Percentiles rank a stretch among this genome's conserved stretches.
phyloP scores from a whole-genome alignment of 495 filamentous ascomycete species.

The Terfezia claveryi region DNA sequence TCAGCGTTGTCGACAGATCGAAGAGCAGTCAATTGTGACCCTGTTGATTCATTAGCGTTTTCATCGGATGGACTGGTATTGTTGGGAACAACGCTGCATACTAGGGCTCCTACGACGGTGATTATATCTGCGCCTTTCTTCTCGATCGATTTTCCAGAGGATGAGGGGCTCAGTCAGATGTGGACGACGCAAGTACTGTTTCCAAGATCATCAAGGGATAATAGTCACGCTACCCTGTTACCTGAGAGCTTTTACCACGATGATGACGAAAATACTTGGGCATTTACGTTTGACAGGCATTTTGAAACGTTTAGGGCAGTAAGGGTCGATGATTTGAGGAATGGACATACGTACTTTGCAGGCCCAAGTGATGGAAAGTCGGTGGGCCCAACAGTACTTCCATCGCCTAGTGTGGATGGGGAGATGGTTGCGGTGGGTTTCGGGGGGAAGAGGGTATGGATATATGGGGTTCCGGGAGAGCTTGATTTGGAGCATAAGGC shows the following conservation, averaged over 20 bases:
- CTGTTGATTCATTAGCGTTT: conserved; percentile 57
- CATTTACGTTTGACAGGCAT: conserved; percentile 55
- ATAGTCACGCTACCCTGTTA: conserved; percentile 53
- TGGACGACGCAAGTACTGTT: conserved; percentile 85
- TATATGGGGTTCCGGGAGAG: conserved; percentile 59
- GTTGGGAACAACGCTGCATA: conserved; percentile 52
- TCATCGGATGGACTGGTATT: conserved; percentile 67
- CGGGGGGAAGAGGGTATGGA: conserved; percentile 46
- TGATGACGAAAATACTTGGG: conserved; percentile 55
- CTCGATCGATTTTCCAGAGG: conserved; percentile 33
- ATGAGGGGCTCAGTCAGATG: conserved; percentile 48
- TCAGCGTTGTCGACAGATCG: conserved; percentile 41
- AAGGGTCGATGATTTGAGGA: conserved; percentile 46
- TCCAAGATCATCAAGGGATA: conserved; percentile 51
- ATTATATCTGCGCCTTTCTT: conserved; percentile 66
- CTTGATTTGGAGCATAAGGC: conserved; percentile 31
- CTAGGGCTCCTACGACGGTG: conserved; percentile 43
- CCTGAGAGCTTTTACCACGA: conserved; percentile 30
- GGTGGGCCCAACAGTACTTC: conserved; percentile 42
- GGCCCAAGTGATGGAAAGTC: conserved; percentile 31
- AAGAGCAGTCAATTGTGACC: conserved; percentile 60
- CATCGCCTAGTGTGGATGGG: conserved; percentile 41
- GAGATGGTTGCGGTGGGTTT: conserved; percentile 61
- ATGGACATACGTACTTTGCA: conserved; percentile 65
- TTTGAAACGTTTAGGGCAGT: conserved; percentile 60